A percentile compares a stretch with the other conserved stretches of the same genome.
Conservation (phyloP, 2,329 filamentous ascomycete species). For the Penicillium verrucosum region DNA sequence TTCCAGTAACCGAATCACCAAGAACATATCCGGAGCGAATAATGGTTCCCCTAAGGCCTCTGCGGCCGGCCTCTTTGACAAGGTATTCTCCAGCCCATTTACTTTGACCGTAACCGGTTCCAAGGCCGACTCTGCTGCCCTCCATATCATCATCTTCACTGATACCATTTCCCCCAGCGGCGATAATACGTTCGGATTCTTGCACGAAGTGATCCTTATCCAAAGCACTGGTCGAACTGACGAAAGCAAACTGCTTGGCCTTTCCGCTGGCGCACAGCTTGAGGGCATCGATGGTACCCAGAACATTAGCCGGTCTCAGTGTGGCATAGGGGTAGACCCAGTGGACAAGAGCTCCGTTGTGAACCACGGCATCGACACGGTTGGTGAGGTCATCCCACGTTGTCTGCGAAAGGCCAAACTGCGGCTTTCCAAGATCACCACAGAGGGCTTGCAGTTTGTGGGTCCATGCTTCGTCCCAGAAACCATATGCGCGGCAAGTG, state of each 20-base stretch:
- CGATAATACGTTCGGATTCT: conserved; percentile 62
- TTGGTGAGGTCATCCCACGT: conserved; percentile 64
- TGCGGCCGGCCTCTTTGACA: conserved; percentile 71
- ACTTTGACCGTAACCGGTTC: conserved; percentile 84
- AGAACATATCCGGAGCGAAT: conserved; percentile 82
- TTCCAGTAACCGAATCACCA: conserved; percentile 67
- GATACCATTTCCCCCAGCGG: conserved; percentile 62
- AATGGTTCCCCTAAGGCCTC: conserved; percentile 72
- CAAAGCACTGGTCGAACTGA: conserved; percentile 77
- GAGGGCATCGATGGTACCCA: conserved; percentile 74
- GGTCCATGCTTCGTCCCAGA: conserved; percentile 68
- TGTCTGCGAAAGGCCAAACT: conserved; percentile 66
- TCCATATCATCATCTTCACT: conserved; percentile 73
- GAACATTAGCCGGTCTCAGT: conserved; percentile 71
- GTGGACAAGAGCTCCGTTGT: conserved; percentile 77
- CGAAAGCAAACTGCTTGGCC: conserved; percentile 75
- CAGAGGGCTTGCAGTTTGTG: conserved; percentile 63
- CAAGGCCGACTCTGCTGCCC: conserved; percentile 71
- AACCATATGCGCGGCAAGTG: conserved; percentile 70
- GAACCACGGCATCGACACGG: conserved; percentile 68
- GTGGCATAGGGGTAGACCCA: conserved; percentile 77
- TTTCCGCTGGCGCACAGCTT: conserved; percentile 72
- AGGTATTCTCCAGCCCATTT: conserved; percentile 80
- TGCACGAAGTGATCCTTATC: conserved; percentile 79
- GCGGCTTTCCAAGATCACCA: conserved; percentile 70